Percentiles rank a stretch among this genome's conserved stretches.
phyloP scores from a whole-genome alignment of 495 filamentous ascomycete genomes.

The Apodospora peruviana region DNA sequence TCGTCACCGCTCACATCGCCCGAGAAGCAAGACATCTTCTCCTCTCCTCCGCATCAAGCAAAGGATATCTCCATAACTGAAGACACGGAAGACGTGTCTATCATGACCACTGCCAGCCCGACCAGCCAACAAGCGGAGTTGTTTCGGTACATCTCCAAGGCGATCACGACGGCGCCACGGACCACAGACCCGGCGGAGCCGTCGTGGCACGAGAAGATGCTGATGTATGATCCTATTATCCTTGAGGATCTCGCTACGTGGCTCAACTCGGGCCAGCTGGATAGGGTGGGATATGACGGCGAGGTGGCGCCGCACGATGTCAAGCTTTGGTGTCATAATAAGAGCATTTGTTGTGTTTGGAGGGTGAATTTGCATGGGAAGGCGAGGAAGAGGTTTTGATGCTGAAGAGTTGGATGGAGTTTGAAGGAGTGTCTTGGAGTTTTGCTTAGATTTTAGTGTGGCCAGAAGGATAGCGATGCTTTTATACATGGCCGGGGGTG shows the following conservation, averaged over 20 bases:
- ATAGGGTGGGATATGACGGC: conserved; percentile 54
- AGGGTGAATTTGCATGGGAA: conserved; percentile 38
- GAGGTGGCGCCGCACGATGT: conserved; percentile 55
- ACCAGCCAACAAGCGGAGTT: conserved; percentile 38
- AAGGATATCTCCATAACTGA: conserved; percentile 29
- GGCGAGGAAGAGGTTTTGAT: conserved; percentile 43
- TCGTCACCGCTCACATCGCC: conserved; percentile 29
- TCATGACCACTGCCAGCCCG: conserved; percentile 23
- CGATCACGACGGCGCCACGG: conserved; percentile 49
- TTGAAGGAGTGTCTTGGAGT: background rate
- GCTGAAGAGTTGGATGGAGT: background rate
- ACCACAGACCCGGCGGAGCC: conserved; percentile 45
- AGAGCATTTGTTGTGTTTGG: conserved; percentile 70
- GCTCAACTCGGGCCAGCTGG: conserved; percentile 70
- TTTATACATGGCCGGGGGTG: no score
- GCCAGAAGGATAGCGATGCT: no score
- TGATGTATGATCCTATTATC: conserved; percentile 89
- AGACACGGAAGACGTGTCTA: conserved; percentile 32
- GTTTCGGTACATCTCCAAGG: conserved; percentile 59
- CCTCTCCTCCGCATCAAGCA: conserved; percentile 14
- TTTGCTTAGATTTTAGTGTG: no score
- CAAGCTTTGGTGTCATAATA: conserved; percentile 82
- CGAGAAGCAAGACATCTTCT: conserved; percentile 23
- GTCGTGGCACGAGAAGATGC: conserved; percentile 84
- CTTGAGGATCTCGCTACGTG: conserved; percentile 80